Conservation (phyloP, 768 basidiomycete species). For the Pholiota molesta region DNA sequence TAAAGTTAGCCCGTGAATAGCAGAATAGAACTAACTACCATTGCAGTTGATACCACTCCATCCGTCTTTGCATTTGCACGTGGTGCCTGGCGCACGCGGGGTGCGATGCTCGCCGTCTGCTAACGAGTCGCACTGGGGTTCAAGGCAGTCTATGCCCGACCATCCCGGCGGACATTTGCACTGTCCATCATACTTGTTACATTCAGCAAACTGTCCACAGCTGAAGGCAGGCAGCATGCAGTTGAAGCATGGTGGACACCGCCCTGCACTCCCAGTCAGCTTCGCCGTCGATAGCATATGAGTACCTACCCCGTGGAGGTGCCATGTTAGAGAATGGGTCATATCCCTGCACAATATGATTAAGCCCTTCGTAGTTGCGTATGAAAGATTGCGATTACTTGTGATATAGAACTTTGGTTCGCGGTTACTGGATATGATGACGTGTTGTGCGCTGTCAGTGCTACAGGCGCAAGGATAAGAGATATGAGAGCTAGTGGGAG, state of each 20-base stretch:
- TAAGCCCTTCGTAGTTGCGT: background rate
- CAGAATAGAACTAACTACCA: slow-evolving; percentile 46
- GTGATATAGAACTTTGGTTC: slow-evolving; percentile 14
- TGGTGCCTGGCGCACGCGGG: slow-evolving; percentile 72
- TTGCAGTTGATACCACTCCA: slow-evolving; percentile 99
- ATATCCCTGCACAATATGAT: slow-evolving; percentile 16
- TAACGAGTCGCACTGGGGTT: slow-evolving; percentile 92
- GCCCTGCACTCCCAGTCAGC: slow-evolving; percentile 35
- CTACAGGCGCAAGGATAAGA: background rate
- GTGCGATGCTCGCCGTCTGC: slow-evolving; percentile 87
- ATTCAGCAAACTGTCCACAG: slow-evolving; percentile 91
- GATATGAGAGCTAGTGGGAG: slow-evolving; percentile 14
- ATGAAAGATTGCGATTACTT: background rate
- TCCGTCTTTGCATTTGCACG: slow-evolving; percentile 90
- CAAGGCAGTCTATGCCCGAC: slow-evolving; percentile 94
- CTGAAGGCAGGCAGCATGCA: slow-evolving; percentile 90
- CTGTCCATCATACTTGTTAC: slow-evolving; percentile 91
- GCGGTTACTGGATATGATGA: slow-evolving; percentile 17
- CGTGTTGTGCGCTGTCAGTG: slow-evolving; percentile 20
- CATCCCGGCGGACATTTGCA: slow-evolving; percentile 98
- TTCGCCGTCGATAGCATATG: background rate
- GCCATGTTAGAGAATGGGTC: slow-evolving; percentile 19
- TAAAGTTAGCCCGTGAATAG: slow-evolving; percentile 3
- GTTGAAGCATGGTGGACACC: slow-evolving; percentile 94
- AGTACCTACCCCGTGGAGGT: slow-evolving; percentile 19